Percentiles rank a stretch among this genome's conserved stretches.
Conservation (phyloP, 106 monocot genomes). For the Chionographis japonica region DNA sequence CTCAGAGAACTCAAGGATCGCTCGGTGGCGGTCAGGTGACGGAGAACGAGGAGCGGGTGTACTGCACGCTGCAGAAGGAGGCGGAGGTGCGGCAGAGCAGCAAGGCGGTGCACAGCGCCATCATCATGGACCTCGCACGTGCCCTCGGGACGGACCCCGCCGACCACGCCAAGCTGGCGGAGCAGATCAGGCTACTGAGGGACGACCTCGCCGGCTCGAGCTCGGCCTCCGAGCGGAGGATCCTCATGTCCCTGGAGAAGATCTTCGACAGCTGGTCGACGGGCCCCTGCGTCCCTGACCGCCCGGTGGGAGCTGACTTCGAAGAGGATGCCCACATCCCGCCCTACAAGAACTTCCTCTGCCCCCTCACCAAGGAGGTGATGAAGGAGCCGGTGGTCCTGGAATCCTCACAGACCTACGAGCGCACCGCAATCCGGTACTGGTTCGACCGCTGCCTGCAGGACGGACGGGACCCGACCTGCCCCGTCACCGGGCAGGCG, state of each 20-base stretch:
- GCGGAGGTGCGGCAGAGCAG: constrained; percentile 26
- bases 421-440: constrained; percentile 45
- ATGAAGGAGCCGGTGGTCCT: constrained; percentile 61
- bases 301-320: not conserved
- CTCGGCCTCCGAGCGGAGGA: constrained; percentile 32
- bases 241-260: constrained; percentile 43
- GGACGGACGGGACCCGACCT: constrained; percentile 50
- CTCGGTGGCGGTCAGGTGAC: constrained; percentile 13
- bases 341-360: constrained; percentile 42
- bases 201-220: constrained; percentile 20
- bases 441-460: constrained; percentile 61
- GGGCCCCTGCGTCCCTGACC: constrained; percentile 12
- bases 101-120: constrained; percentile 51
- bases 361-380: constrained; percentile 64
- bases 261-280: constrained; percentile 33
- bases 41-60: constrained; percentile 43
- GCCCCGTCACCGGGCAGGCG: constrained; percentile 52
- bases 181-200: constrained; percentile 26
- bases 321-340: constrained; percentile 45
- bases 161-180: constrained; percentile 23
- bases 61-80: constrained; percentile 39
- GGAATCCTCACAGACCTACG: constrained; percentile 59
- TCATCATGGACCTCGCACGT: constrained; percentile 49
- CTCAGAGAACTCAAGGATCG: not conserved
- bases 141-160: constrained; percentile 25